phyloP scores from a whole-genome alignment of 306 rosid species.

The Lagenaria siceraria region DNA sequence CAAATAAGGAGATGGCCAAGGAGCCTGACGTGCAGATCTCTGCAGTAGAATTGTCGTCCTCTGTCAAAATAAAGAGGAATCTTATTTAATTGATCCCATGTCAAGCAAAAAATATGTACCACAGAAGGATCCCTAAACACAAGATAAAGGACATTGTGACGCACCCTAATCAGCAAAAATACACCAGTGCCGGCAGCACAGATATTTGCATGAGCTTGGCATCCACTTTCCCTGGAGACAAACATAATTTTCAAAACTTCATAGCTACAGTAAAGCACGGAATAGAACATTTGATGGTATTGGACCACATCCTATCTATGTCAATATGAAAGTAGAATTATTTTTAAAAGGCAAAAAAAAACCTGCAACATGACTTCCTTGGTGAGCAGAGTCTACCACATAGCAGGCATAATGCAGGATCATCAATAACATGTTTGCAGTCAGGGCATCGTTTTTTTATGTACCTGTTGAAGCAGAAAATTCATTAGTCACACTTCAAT shows the following conservation, averaged over 20 bases:
- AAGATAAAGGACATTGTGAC: slow-evolving; percentile 1
- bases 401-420: slow-evolving; percentile 84
- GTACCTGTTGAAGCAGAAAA: slow-evolving; percentile 35
- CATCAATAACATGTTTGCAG: slow-evolving; percentile 54
- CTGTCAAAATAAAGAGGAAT: slow-evolving; percentile 27
- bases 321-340: neutral
- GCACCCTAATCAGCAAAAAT: slow-evolving; percentile 75
- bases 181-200: slow-evolving; percentile 96
- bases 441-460: slow-evolving; percentile 66
- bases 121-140: neutral
- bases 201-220: slow-evolving; percentile 71
- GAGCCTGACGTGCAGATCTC: slow-evolving; percentile 92
- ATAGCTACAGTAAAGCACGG: neutral
- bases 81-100: neutral
- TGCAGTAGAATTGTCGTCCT: slow-evolving; percentile 75
- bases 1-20: slow-evolving; percentile 95
- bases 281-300: neutral
- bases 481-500: neutral
- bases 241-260: slow-evolving; percentile 12
- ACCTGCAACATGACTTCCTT: slow-evolving; percentile 96
- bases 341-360: slow-evolving; percentile 13
- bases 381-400: slow-evolving; percentile 91
- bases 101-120: neutral
- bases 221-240: slow-evolving; percentile 61
- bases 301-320: neutral